Evolutionary conservation across 225 moss, liverwort and hornwort species (phyloP).

Genomic region (Sphagnum tenellum): DNA sequence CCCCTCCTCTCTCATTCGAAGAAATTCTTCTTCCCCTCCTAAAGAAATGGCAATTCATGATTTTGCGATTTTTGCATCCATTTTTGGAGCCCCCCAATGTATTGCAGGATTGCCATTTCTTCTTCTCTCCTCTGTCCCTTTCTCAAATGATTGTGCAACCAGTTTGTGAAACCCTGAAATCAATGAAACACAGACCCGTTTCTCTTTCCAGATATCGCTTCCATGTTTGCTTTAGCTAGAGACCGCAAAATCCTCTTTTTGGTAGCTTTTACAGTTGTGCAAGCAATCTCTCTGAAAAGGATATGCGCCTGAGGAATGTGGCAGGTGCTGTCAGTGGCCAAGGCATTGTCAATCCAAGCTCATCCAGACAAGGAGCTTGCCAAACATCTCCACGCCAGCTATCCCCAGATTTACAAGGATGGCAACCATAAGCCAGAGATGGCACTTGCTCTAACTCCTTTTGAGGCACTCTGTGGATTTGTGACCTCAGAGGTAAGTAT

Average conservation of each 20-base stretch:
- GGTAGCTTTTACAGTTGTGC: too few relatives aligned
- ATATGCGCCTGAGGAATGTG: not conserved
- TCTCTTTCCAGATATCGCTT: too few relatives aligned
- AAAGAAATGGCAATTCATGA: not conserved
- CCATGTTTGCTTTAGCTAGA: too few relatives aligned
- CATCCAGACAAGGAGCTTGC: slow-evolving; percentile 83
- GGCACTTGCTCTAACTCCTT: slow-evolving; percentile 82
- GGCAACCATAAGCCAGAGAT: slow-evolving; percentile 96
- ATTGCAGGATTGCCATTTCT: too few relatives aligned
- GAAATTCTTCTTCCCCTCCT: not conserved
- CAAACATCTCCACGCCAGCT: slow-evolving; percentile 30
- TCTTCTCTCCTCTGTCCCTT: too few relatives aligned
- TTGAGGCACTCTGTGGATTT: slow-evolving; percentile 88
- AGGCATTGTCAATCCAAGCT: slow-evolving; percentile 93
- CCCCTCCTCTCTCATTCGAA: not conserved
- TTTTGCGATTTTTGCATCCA: not conserved
- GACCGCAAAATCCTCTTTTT: too few relatives aligned
- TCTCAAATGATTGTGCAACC: too few relatives aligned
- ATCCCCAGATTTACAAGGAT: slow-evolving; percentile 87
- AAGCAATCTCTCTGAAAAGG: too few relatives aligned
- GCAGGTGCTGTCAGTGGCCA: slow-evolving; percentile 79
- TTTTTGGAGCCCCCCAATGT: not conserved
- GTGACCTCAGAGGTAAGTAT: slow-evolving; percentile 35
- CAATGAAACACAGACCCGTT: too few relatives aligned
- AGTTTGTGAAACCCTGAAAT: too few relatives aligned